phyloP scores from a whole-genome alignment of 192 early-diverging fungal species.

The Entomortierella lignicola region DNA sequence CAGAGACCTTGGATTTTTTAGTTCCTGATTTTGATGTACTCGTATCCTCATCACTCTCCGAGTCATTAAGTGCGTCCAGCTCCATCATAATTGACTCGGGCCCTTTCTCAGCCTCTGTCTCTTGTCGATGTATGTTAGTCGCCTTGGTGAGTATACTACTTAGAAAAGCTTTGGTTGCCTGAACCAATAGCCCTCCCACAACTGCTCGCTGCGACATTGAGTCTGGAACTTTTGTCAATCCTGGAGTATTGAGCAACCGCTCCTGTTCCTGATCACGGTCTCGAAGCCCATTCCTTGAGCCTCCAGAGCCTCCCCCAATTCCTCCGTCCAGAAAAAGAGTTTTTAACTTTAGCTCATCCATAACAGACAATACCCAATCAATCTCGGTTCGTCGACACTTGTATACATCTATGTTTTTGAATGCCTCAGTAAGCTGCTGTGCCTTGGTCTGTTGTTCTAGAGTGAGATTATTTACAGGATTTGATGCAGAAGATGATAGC shows the following conservation, averaged over 20 bases:
- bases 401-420: conserved; percentile 45
- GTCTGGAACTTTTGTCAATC: conserved; percentile 37
- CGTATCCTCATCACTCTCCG: conserved; percentile 26
- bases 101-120: conserved; percentile 44
- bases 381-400: conserved; percentile 48
- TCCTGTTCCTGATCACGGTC: conserved; percentile 35
- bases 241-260: conserved; percentile 17
- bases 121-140: conserved; percentile 52
- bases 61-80: conserved; percentile 28
- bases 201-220: conserved; percentile 60
- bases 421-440: conserved; percentile 32
- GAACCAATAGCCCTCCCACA: conserved; percentile 59
- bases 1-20: conserved; percentile 13
- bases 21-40: neutral
- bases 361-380: conserved; percentile 52
- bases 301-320: conserved; percentile 14
- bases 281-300: conserved; percentile 11
- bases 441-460: conserved; percentile 9
- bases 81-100: conserved; percentile 45
- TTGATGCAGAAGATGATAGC: conserved; percentile 1
- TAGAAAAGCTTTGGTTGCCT: conserved; percentile 63
- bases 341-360: conserved; percentile 52
- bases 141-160: conserved; percentile 55
- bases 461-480: neutral
- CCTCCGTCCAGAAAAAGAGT: conserved; percentile 42